phyloP scores from a whole-genome alignment of 768 basidiomycete genomes.

The Amanita inopinata region DNA sequence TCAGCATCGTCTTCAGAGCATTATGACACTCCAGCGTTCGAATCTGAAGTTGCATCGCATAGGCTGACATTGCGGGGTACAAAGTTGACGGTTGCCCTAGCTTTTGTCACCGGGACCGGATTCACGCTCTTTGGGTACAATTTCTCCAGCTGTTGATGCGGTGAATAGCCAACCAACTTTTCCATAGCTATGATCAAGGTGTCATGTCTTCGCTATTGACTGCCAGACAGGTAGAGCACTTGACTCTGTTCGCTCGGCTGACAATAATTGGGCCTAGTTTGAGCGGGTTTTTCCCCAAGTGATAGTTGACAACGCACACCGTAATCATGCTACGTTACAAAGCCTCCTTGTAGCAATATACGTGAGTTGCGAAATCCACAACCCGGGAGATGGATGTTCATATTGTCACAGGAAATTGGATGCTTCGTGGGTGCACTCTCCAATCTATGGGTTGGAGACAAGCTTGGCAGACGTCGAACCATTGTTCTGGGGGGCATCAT shows the following conservation, averaged over 20 bases:
- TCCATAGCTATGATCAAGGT: conserved; percentile 54
- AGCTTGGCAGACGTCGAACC: conserved; percentile 46
- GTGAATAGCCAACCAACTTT: background rate
- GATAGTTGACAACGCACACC: conserved; percentile 25
- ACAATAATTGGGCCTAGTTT: conserved; percentile 26
- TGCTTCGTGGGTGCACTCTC: conserved; percentile 56
- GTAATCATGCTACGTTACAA: conserved; percentile 45
- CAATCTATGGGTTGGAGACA: conserved; percentile 52
- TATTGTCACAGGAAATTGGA: conserved; percentile 41
- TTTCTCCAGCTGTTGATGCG: background rate
- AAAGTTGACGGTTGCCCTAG: conserved; percentile 36
- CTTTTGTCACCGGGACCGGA: conserved; percentile 48
- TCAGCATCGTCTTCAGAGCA: too few relatives aligned
- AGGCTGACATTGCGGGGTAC: conserved; percentile 30
- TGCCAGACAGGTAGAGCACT: conserved; percentile 32
- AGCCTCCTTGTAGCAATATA: conserved; percentile 53
- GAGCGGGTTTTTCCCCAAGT: conserved; percentile 50
- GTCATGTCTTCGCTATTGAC: conserved; percentile 62
- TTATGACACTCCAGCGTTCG: conserved; percentile 19
- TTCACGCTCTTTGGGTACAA: conserved; percentile 54
- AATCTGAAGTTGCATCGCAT: conserved; percentile 24
- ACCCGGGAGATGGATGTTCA: conserved; percentile 1
- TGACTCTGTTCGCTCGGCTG: background rate
- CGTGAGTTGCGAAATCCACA: conserved; percentile 21
- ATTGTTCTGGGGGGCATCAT: conserved; percentile 49